Base-by-base conservation (phyloP, 176 grass and related monocot species). In the Triticum turgidum region DNA sequence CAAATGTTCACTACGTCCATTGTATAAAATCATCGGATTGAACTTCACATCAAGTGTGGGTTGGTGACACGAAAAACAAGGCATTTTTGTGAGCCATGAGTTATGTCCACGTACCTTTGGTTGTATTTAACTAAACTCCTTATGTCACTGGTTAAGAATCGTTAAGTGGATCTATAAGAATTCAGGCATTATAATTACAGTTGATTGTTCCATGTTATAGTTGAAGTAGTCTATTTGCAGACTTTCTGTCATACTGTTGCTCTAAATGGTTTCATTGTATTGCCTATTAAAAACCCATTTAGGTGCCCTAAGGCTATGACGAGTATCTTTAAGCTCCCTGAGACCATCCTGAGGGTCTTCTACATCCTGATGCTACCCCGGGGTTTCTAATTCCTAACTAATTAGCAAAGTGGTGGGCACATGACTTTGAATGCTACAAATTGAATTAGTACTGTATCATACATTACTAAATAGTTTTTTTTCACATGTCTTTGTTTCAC, bases 231-330 rank as follows among this genome's bases (percentile, higher is more conserved):
- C 30, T 73, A 61, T 62, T 54, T 64, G 72, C 9, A 35, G 76
- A 5, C 41, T 84, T 84, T 41, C 61, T 22, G 67, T 70, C 21
- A 24, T 27, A 82, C 69, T 62, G 8, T 89, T 61, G 20, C 21
- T 38, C 61, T 6, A 27, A 86, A 62, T 68, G n/a, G 25, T 89
- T 89, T 69, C 27, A 32, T 84, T 78, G 70, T 86, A 45, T 76
- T 82, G 63, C 29, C 47, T 61, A 76, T 74, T 14, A 63, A 65
- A 73, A 15, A 79, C 30, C 41, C 54, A 27, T 73, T 30, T 58
- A 59, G 45, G 30, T 79, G 49, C 12, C 15, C 18, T 39, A 83
- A 63, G 37, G 37, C 4, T 27, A 62, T 65, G 35, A 10, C 5
- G 59, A 32, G 39, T 32, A 73, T 76, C 30, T 29, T 39, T 44